Evolutionary conservation across 441 rosid species (phyloP), one percentile per base, ranked within the genome.

Genomic region (Theobroma grandiflorum): DNA sequence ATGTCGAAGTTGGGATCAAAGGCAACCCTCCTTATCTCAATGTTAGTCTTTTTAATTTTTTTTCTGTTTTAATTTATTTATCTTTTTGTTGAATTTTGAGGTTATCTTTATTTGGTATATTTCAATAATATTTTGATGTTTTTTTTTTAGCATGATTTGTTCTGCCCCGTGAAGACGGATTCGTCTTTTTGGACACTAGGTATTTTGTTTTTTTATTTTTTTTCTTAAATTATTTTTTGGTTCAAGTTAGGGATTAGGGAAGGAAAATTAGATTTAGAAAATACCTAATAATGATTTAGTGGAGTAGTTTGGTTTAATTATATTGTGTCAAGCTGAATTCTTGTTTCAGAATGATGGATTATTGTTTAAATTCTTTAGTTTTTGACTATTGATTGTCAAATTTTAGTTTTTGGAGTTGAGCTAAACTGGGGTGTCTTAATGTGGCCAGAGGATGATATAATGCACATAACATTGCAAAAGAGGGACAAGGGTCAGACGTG

Each of bases 11-110:
- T 72, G 97, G 99, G 76, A 93, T 96, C 95, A 93, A 91, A 82
- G 99, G 98, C 88, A 95, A 91, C 86, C 91, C 99, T 84, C 98
- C 98, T 71, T 96, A 91, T 80, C 97, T 96, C 86, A 91, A 93
- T 83, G 98, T 95, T 49, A 78, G 91, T 83, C 47, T 52, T 20
- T 49, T 26, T 22, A 31, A 8, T 14, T 47, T 66, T 8, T 0
- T 7, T 61, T 9, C 42, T 1, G 0, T 65, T 26, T 11, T 11
- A 31, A 65, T 6, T 57, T 61, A 4, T 31, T 42, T 16, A 42
- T 58, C n/a, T 16, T 45, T 52, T 20, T 64, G 33, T 47, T 77
- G 50, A 59, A 45, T 4, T 68, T 68, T 57, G 6, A 45, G 8
- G 6, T 62, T 47, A 0, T n/a, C 52, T 53, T n/a, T 58, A n/a